Percentiles rank a stretch among this genome's conserved stretches.
Evolutionary conservation across 2,329 filamentous ascomycete species (phyloP).

Genomic region (Tolypocladium pustulatum): DNA sequence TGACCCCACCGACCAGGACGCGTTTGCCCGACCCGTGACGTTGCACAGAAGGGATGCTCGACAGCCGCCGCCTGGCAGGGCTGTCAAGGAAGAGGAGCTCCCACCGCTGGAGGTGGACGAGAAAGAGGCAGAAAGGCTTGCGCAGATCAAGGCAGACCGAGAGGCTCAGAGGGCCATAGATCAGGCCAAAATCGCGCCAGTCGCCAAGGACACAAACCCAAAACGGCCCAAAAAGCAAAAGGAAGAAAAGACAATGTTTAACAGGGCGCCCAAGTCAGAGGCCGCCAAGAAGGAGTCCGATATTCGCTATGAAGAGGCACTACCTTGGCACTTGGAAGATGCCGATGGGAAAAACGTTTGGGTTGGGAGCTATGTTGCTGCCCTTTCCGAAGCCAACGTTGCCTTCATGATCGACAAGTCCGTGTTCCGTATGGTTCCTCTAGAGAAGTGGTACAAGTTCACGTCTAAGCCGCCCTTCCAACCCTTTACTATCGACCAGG

Average conservation of each 20-base stretch:
- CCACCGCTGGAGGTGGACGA: conserved; percentile 36
- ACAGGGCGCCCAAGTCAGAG: conserved; percentile 67
- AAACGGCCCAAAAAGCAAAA: conserved; percentile 54
- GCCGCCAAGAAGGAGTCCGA: conserved; percentile 66
- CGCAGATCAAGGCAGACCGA: conserved; percentile 65
- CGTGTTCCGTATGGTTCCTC: conserved; percentile 73
- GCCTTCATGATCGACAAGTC: conserved; percentile 62
- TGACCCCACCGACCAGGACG: conserved; percentile 58
- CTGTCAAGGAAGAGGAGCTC: conserved; percentile 48
- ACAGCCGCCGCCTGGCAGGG: conserved; percentile 52
- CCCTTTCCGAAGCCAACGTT: conserved; percentile 76
- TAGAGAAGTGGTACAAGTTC: conserved; percentile 95
- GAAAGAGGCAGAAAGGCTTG: conserved; percentile 52
- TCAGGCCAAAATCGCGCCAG: conserved; percentile 85
- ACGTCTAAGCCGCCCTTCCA: conserved; percentile 70
- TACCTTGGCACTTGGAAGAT: conserved; percentile 95
- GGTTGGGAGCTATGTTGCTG: conserved; percentile 84
- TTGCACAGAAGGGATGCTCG: conserved; percentile 82
- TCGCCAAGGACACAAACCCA: conserved; percentile 45
- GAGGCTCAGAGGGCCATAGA: conserved; percentile 81
- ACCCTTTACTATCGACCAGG: conserved; percentile 70
- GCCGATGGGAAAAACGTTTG: conserved; percentile 92
- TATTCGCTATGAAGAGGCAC: conserved; percentile 83
- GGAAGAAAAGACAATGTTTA: conserved; percentile 79
- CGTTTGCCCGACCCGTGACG: conserved; percentile 81